phyloP scores from a whole-genome alignment of 768 basidiomycete genomes.

The Mycena indigotica region DNA sequence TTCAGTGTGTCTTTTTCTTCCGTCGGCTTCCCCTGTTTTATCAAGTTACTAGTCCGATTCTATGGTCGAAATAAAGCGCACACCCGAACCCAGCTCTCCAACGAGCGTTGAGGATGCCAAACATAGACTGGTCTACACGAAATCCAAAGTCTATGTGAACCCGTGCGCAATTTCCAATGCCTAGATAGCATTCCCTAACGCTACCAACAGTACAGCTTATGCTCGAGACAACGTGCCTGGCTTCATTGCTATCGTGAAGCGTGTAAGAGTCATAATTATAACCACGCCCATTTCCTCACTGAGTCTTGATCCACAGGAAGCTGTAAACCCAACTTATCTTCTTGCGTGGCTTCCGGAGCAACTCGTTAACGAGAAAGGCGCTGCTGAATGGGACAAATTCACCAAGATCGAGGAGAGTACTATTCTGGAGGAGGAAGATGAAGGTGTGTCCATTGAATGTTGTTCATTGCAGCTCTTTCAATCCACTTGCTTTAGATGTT shows the following conservation, averaged over 20 bases:
- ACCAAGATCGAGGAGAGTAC: constrained; percentile 77
- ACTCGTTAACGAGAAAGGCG: constrained; percentile 78
- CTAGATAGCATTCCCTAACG: neutral
- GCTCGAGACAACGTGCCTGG: constrained; percentile 92
- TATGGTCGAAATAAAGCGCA: constrained; percentile 77
- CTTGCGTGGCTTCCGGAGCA: constrained; percentile 94
- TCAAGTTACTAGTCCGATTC: constrained; percentile 48
- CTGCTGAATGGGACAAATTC: constrained; percentile 89
- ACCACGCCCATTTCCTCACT: too few relatives aligned
- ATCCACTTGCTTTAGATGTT: constrained; percentile 52
- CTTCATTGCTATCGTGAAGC: constrained; percentile 89
- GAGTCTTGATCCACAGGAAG: constrained; percentile 74
- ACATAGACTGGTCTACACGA: constrained; percentile 81
- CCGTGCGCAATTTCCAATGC: constrained; percentile 42
- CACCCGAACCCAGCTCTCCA: constrained; percentile 31
- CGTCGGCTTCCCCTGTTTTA: constrained; percentile 15
- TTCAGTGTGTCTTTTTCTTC: constrained; percentile 41
- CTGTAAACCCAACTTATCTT: constrained; percentile 72
- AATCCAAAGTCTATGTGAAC: constrained; percentile 94
- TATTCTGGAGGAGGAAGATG: constrained; percentile 63
- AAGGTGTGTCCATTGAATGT: constrained; percentile 55
- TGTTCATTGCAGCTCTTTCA: constrained; percentile 6
- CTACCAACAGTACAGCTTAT: constrained; percentile 62
- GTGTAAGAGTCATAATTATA: constrained; percentile 53
- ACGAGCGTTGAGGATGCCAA: constrained; percentile 54